Conservation (phyloP, 345 rosid species). For the Gossypium bickii region DNA sequence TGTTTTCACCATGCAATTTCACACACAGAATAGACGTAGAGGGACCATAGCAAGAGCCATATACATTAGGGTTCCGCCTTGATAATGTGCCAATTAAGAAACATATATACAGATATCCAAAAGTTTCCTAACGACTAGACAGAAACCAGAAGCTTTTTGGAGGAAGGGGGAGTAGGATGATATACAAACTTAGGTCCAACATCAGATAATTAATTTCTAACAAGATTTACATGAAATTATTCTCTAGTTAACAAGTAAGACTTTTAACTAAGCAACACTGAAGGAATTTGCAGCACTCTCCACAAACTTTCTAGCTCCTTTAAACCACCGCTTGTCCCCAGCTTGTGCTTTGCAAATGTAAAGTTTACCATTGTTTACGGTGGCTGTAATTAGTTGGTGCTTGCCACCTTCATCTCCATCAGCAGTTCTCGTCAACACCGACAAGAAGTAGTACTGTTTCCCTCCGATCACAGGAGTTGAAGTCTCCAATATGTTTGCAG, state of each 20-base stretch:
- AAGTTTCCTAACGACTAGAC: neutral
- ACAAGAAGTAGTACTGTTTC: neutral
- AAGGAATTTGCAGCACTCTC: neutral
- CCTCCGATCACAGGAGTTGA: neutral
- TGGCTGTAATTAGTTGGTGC: neutral
- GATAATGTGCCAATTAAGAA: neutral
- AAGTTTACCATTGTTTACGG: neutral
- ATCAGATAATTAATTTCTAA: no score
- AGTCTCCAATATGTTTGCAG: conserved; percentile 1
- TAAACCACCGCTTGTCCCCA: neutral
- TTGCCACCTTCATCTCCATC: neutral
- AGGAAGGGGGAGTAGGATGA: no score
- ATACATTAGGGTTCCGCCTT: neutral
- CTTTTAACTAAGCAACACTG: neutral
- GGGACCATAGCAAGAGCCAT: neutral
- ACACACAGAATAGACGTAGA: neutral
- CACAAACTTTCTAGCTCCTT: neutral
- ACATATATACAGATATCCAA: neutral
- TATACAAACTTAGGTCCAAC: no score
- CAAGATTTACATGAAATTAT: neutral
- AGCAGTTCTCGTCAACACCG: neutral
- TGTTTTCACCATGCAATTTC: no score
- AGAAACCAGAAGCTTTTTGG: neutral
- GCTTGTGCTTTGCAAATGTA: neutral
- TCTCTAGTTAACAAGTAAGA: neutral